Evolutionary conservation across 345 rosid species (phyloP).

Genomic region (Ceriops decandra): DNA sequence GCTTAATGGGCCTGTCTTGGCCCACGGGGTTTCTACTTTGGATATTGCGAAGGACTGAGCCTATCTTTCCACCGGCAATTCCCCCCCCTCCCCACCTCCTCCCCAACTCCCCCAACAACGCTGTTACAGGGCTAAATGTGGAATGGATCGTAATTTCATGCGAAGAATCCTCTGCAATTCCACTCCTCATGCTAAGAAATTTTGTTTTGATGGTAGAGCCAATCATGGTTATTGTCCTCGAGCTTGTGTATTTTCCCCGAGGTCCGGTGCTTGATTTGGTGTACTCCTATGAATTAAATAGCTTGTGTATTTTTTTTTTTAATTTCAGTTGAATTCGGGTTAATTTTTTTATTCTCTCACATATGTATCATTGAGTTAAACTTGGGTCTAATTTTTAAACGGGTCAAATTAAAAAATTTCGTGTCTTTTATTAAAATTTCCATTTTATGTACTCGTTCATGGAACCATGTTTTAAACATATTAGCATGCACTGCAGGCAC

Average conservation of each 20-base stretch:
- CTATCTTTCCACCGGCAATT: too few species aligned
- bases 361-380: too few species aligned
- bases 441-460: too few species aligned
- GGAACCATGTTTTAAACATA: not conserved
- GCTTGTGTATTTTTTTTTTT: too few species aligned
- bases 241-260: not conserved
- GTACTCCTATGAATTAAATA: not conserved
- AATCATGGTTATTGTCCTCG: not conserved
- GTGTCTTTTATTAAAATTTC: not conserved
- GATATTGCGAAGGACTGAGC: not conserved
- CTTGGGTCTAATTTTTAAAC: too few species aligned
- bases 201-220: not conserved
- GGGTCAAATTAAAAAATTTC: too few species aligned
- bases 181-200: not conserved
- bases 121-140: too few species aligned
- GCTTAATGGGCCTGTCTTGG: not conserved
- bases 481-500: constrained; percentile 35
- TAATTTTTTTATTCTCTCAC: too few species aligned
- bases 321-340: too few species aligned
- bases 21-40: not conserved
- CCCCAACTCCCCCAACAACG: too few species aligned
- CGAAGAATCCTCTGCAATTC: too few species aligned
- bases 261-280: not conserved
- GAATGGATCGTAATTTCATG: not conserved
- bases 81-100: too few species aligned